phyloP scores from a whole-genome alignment of 1,284 basidiomycete species.

The Ganoderma resinaceum region DNA sequence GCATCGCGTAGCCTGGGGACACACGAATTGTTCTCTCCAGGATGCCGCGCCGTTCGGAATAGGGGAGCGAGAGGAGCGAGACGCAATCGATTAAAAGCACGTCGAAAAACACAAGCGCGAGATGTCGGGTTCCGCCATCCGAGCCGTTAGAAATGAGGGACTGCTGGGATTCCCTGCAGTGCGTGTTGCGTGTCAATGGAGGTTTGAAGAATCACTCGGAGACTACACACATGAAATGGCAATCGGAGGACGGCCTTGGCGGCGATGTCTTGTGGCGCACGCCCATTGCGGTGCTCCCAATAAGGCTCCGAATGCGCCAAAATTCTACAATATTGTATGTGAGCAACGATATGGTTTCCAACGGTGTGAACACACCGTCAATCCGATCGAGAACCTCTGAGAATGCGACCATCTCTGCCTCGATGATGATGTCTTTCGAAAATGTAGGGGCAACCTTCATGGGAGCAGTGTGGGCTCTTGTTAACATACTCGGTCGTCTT shows the following conservation, averaged over 20 bases:
- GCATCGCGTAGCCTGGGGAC: constrained; percentile 64
- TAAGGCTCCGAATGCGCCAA: constrained; percentile 68
- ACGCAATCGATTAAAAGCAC: constrained; percentile 68
- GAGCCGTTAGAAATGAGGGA: constrained; percentile 57
- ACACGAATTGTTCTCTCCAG: constrained; percentile 64
- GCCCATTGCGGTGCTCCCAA: constrained; percentile 65
- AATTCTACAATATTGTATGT: constrained; percentile 57
- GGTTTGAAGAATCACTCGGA: background rate
- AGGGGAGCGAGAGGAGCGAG: constrained; percentile 63
- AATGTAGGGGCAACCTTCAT: constrained; percentile 34
- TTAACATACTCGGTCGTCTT: background rate
- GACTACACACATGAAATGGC: constrained; percentile 14
- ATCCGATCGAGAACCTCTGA: constrained; percentile 58
- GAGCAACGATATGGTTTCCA: background rate
- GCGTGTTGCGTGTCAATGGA: background rate
- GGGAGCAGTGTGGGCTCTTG: background rate
- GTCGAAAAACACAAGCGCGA: constrained; percentile 88
- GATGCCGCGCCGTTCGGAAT: constrained; percentile 61
- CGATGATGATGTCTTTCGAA: constrained; percentile 68
- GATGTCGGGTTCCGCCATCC: constrained; percentile 54
- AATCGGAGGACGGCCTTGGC: constrained; percentile 9
- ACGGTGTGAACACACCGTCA: constrained; percentile 55
- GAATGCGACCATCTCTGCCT: constrained; percentile 90
- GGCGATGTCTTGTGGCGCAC: constrained; percentile 36
- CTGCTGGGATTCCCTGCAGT: constrained; percentile 41